Conservation (phyloP, 2,329 filamentous ascomycete species). For the Trichoderma asperellum region DNA sequence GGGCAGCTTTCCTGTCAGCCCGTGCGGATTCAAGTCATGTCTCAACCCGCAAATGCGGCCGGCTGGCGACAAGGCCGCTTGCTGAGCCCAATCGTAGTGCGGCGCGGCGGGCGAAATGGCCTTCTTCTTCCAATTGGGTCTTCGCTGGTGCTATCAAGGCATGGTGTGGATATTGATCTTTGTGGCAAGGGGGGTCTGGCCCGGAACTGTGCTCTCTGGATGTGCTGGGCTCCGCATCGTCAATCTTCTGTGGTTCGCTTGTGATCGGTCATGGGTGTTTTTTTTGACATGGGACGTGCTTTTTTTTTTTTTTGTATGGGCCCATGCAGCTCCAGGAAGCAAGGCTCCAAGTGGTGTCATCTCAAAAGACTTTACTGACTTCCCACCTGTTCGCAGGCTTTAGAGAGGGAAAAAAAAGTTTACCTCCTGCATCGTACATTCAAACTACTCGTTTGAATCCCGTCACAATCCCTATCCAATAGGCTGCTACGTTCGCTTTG, state of each 20-base stretch:
- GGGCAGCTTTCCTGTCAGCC: conserved; percentile 27
- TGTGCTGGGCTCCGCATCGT: conserved; percentile 30
- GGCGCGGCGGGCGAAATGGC: conserved; percentile 37
- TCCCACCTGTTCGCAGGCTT: conserved; percentile 41
- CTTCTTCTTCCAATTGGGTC: conserved; percentile 39
- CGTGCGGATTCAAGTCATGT: conserved; percentile 29
- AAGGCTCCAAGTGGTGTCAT: conserved; percentile 29
- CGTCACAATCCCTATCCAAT: conserved; percentile 27
- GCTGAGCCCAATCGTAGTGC: conserved; percentile 38
- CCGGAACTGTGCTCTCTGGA: conserved; percentile 32
- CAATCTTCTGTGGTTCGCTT: conserved; percentile 29
- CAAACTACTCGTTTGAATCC: conserved; percentile 29
- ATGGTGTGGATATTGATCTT: conserved; percentile 32
- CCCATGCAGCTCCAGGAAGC: conserved; percentile 24
- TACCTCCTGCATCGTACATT: conserved; percentile 40
- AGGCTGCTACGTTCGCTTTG: conserved; percentile 27
- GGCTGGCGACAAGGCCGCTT: conserved; percentile 7
- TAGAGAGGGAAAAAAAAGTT: conserved; percentile 40
- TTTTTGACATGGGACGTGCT: conserved; percentile 28
- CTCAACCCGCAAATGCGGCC: conserved; percentile 32
- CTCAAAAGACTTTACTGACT: conserved; percentile 39
- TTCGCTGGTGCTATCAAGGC: conserved; percentile 34
- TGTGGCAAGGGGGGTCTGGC: conserved; percentile 35
- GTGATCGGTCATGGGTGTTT: conserved; percentile 25
- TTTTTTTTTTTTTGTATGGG: conserved; percentile 24